Percentiles rank a stretch among this genome's conserved stretches.
phyloP scores from a whole-genome alignment of 371 early-diverging fungal species.

The Mortierella sp. region DNA sequence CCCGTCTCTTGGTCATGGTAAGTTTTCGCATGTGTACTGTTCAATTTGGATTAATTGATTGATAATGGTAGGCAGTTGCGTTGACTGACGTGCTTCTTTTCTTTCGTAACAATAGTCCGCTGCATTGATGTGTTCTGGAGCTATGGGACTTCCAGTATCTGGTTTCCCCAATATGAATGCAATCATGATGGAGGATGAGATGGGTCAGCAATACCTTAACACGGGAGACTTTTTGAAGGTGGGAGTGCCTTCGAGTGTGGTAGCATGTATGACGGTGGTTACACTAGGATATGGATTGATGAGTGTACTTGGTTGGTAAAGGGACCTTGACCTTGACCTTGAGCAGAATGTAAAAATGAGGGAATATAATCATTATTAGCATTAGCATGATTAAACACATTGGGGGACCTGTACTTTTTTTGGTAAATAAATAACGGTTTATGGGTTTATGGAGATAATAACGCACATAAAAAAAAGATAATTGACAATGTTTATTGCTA shows the following conservation, averaged over 20 bases:
- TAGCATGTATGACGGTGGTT: conserved; percentile 79
- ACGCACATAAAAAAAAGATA: too few relatives aligned
- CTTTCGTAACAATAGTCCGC: conserved; percentile 59
- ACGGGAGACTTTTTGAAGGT: conserved; percentile 88
- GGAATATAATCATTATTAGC: too few relatives aligned
- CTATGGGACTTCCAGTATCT: conserved; percentile 95
- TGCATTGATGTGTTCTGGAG: conserved; percentile 86
- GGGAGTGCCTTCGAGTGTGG: conserved; percentile 84
- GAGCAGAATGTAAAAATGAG: not conserved
- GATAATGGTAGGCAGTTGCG: not conserved
- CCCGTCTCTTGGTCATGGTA: conserved; percentile 93
- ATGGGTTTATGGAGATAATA: too few relatives aligned
- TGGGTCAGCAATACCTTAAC: conserved; percentile 88
- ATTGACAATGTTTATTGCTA: too few relatives aligned
- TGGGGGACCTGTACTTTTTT: too few relatives aligned
- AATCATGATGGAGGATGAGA: conserved; percentile 91
- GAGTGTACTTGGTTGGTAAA: conserved; percentile 41
- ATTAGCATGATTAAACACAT: too few relatives aligned
- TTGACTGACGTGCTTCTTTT: not conserved
- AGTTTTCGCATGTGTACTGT: conserved; percentile 44
- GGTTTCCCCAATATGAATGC: conserved; percentile 98
- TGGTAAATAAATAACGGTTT: too few relatives aligned
- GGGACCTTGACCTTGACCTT: not conserved
- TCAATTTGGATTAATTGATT: not conserved
- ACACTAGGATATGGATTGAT: conserved; percentile 84